Evolutionary conservation across 164 flowering plant species (phyloP).

Genomic region (Saururus chinensis): DNA sequence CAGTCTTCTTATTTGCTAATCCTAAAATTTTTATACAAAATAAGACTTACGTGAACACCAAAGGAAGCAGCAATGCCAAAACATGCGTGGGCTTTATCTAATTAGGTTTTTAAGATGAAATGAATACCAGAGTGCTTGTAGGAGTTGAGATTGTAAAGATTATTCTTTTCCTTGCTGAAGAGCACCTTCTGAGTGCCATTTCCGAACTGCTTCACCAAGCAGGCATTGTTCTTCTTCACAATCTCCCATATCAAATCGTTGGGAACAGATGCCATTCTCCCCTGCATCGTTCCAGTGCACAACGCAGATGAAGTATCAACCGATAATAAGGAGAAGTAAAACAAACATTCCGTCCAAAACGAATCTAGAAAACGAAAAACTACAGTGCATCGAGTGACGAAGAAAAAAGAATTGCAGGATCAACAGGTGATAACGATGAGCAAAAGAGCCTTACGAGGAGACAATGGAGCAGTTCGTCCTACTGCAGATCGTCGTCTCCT

Average conservation of each 20-base stretch:
- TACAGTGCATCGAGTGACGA: no score
- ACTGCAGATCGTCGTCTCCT: no score
- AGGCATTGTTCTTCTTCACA: slow-evolving; percentile 83
- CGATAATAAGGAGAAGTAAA: no score
- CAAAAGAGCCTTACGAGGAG: no score
- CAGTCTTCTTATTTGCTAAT: slow-evolving; percentile 74
- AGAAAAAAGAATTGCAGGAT: no score
- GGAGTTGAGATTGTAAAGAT: slow-evolving; percentile 74
- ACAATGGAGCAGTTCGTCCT: no score
- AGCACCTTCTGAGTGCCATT: slow-evolving; percentile 46
- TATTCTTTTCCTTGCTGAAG: slow-evolving; percentile 83
- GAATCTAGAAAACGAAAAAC: no score
- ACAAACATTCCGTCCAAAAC: no score
- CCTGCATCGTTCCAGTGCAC: no score
- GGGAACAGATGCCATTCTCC: slow-evolving; percentile 70
- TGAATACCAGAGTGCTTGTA: slow-evolving; percentile 71
- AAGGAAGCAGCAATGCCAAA: not conserved
- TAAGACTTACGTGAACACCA: not conserved
- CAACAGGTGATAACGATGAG: no score
- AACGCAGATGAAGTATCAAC: no score
- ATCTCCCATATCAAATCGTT: slow-evolving; percentile 88
- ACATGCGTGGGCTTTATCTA: not conserved
- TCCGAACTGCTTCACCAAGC: slow-evolving; percentile 79
- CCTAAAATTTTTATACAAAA: slow-evolving; percentile 18
- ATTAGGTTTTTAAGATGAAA: no score